A percentile compares a stretch with the other conserved stretches of the same genome.
These are phyloP conservation scores for Olyra latifolia DNA, from an alignment of 176 grass and related monocot genomes.

Conservation along the genomic window DNA sequence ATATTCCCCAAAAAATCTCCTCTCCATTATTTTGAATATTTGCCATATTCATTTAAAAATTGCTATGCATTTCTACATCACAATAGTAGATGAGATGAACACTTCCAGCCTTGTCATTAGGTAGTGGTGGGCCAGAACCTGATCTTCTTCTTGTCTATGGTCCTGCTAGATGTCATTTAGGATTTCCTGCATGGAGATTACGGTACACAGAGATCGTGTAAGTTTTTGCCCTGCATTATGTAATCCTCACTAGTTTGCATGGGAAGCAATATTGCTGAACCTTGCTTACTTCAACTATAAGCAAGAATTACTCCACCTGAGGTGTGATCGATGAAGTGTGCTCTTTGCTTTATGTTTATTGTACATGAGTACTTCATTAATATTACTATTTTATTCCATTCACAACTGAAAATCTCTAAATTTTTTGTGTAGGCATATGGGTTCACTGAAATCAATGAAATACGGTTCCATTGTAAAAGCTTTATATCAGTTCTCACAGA, in stretches of 20 bases:
- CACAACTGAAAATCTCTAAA: neutral
- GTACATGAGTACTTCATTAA: neutral
- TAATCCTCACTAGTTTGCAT: neutral
- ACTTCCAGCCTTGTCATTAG: conserved; percentile 41
- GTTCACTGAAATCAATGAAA: conserved; percentile 48
- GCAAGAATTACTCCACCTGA: conserved; percentile 1
- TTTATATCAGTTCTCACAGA: conserved; percentile 63
- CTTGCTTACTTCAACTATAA: neutral
- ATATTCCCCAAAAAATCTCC: neutral
- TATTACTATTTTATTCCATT: conserved; percentile 4
- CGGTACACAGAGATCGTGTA: conserved; percentile 82
- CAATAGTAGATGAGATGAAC: conserved; percentile 1
- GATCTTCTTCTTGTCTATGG: conserved; percentile 84
- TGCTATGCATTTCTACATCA: conserved; percentile 4
- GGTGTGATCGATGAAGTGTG: neutral
- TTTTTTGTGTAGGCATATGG: conserved; percentile 57
- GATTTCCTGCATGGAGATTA: conserved; percentile 86
- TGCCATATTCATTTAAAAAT: neutral
- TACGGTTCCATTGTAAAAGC: conserved; percentile 60
- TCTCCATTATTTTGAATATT: neutral
- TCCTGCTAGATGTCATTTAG: conserved; percentile 74
- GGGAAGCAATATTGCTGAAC: neutral
- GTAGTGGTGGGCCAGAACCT: conserved; percentile 55
- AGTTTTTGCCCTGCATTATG: neutral
- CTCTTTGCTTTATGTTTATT: conserved; percentile 21